Evolutionary conservation across 768 basidiomycete species (phyloP).

Genomic region (Psilocybe cyanescens): DNA sequence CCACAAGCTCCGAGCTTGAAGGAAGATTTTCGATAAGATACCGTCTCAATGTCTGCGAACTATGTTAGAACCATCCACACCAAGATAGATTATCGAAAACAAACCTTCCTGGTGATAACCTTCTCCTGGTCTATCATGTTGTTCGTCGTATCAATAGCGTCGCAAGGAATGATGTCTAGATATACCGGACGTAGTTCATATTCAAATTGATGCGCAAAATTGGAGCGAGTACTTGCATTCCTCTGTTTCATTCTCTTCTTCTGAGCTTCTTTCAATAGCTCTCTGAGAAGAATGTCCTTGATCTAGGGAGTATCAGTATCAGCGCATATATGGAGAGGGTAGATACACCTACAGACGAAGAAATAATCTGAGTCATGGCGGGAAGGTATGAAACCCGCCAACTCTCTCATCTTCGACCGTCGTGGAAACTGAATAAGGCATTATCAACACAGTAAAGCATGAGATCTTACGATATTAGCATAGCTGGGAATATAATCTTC

Average conservation of each 20-base stretch:
- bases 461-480: not conserved
- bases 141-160: not conserved
- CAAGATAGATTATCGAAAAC: not conserved
- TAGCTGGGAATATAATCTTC: not conserved
- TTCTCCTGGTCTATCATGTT: not conserved
- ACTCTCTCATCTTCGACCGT: not conserved
- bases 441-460: not conserved
- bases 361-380: not conserved
- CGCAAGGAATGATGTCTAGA: not conserved
- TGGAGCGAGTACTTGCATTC: not conserved
- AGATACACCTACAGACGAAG: not conserved
- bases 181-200: not conserved
- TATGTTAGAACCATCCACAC: not conserved
- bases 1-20: not conserved
- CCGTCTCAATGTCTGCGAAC: not conserved
- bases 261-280: not conserved
- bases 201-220: not conserved
- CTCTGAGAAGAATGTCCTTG: not conserved
- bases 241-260: not conserved
- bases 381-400: not conserved
- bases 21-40: not conserved
- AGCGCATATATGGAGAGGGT: not conserved
- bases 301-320: not conserved
- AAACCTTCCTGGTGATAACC: not conserved
- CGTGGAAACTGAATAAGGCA: no score